Percentiles rank a stretch among this genome's conserved stretches.
phyloP scores from a whole-genome alignment of 2,329 filamentous ascomycete species.

The Penicillium paneum region DNA sequence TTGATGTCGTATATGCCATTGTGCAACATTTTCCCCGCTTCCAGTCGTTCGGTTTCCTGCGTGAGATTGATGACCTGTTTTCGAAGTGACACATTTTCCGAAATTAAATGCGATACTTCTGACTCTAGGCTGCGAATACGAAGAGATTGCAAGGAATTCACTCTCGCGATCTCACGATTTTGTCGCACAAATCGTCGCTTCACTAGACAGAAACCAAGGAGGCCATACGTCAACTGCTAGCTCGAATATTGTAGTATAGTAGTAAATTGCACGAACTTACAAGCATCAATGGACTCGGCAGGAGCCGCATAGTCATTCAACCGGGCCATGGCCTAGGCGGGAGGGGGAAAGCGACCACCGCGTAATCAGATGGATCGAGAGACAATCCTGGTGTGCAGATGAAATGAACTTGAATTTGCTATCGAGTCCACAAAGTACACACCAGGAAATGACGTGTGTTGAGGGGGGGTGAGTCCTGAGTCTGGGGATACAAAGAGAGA shows the following conservation, averaged over 20 bases:
- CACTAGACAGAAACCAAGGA: conserved; percentile 40
- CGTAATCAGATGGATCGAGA: neutral
- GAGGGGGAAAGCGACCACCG: conserved; percentile 6
- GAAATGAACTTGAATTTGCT: neutral
- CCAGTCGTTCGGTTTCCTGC: conserved; percentile 51
- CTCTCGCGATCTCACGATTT: conserved; percentile 63
- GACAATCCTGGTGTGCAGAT: neutral
- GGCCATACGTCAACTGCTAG: conserved; percentile 7
- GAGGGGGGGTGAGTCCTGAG: neutral
- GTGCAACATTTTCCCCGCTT: conserved; percentile 43
- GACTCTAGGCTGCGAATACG: conserved; percentile 62
- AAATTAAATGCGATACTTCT: conserved; percentile 58
- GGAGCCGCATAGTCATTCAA: conserved; percentile 48
- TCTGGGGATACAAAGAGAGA: neutral
- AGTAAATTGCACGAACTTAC: conserved; percentile 34
- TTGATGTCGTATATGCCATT: conserved; percentile 54
- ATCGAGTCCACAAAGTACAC: neutral
- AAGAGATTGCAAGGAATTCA: conserved; percentile 62
- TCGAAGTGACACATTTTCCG: conserved; percentile 59
- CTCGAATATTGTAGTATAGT: neutral
- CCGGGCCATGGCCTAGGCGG: conserved; percentile 43
- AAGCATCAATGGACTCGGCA: conserved; percentile 47
- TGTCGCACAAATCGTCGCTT: conserved; percentile 64
- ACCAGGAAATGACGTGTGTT: neutral
- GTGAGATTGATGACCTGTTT: conserved; percentile 59